These are phyloP conservation scores for Apodospora peruviana DNA, from an alignment of 495 filamentous ascomycete species.

Conservation along the genomic window DNA sequence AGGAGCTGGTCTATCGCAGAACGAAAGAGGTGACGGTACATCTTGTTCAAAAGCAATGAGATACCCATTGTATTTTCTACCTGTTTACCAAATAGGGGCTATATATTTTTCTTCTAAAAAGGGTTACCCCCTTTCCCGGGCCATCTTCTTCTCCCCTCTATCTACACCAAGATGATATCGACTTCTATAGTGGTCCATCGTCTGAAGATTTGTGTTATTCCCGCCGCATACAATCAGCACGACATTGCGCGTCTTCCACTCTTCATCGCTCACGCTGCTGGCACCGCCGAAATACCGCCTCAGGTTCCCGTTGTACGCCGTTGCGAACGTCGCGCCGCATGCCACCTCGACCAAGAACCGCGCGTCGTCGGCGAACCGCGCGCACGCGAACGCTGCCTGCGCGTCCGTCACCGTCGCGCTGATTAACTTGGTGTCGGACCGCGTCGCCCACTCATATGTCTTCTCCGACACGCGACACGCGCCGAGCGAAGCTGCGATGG, in stretches of 20 bases:
- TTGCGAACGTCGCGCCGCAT: conserved; percentile 73
- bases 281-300: conserved; percentile 53
- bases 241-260: conserved; percentile 58
- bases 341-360: conserved; percentile 75
- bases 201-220: conserved; percentile 63
- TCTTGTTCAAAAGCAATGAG: too few species aligned
- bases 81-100: too few species aligned
- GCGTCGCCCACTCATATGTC: conserved; percentile 58
- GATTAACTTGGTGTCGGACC: conserved; percentile 38
- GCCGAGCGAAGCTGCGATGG: conserved; percentile 74
- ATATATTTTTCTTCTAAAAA: too few species aligned
- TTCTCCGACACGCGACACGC: conserved; percentile 65
- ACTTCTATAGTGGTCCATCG: conserved; percentile 58
- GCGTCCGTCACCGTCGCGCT: conserved; percentile 70
- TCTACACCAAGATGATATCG: too few species aligned
- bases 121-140: too few species aligned
- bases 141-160: too few species aligned
- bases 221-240: conserved; percentile 88
- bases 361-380: conserved; percentile 76
- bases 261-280: conserved; percentile 38
- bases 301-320: conserved; percentile 59
- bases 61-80: not conserved
- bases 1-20: not conserved
- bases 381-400: conserved; percentile 72
- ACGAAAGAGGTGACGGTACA: not conserved